These are phyloP conservation scores for Clohesyomyces aquaticus DNA, from an alignment of 495 filamentous ascomycete species.

Conservation along the genomic window DNA sequence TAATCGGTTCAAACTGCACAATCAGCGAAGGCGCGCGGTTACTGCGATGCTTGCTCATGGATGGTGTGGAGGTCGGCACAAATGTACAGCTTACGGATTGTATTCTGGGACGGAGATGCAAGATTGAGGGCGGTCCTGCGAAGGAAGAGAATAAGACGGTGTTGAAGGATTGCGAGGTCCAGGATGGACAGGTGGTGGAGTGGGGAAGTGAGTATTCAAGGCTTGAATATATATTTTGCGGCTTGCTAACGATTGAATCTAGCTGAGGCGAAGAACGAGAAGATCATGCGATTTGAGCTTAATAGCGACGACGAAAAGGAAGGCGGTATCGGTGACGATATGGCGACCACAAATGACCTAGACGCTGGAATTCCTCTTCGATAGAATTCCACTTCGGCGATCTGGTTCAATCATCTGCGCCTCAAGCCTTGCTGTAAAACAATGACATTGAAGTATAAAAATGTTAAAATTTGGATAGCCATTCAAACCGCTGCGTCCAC, in stretches of 20 bases:
- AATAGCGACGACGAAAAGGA: slow-evolving; percentile 56
- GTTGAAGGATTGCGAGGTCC: slow-evolving; percentile 86
- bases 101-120: slow-evolving; percentile 73
- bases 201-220: slow-evolving; percentile 65
- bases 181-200: slow-evolving; percentile 81
- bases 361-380: too few relatives aligned
- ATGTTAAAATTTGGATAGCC: too few relatives aligned
- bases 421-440: too few relatives aligned
- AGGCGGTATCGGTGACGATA: slow-evolving; percentile 10
- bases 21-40: slow-evolving; percentile 81
- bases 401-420: too few relatives aligned
- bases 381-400: too few relatives aligned
- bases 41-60: slow-evolving; percentile 84
- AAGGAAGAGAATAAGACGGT: slow-evolving; percentile 67
- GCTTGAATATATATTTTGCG: not conserved
- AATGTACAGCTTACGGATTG: slow-evolving; percentile 78
- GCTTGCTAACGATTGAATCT: slow-evolving; percentile 16
- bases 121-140: slow-evolving; percentile 65
- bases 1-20: slow-evolving; percentile 82
- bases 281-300: slow-evolving; percentile 82
- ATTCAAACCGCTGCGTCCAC: too few relatives aligned
- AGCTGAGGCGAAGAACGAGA: slow-evolving; percentile 81
- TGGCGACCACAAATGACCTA: too few relatives aligned
- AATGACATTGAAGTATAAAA: too few relatives aligned
- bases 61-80: slow-evolving; percentile 79